Percentiles rank a stretch among this genome's conserved stretches.
These are phyloP conservation scores for Aspergillus indologenus DNA, from an alignment of 495 filamentous ascomycete genomes.

Conservation along the genomic window DNA sequence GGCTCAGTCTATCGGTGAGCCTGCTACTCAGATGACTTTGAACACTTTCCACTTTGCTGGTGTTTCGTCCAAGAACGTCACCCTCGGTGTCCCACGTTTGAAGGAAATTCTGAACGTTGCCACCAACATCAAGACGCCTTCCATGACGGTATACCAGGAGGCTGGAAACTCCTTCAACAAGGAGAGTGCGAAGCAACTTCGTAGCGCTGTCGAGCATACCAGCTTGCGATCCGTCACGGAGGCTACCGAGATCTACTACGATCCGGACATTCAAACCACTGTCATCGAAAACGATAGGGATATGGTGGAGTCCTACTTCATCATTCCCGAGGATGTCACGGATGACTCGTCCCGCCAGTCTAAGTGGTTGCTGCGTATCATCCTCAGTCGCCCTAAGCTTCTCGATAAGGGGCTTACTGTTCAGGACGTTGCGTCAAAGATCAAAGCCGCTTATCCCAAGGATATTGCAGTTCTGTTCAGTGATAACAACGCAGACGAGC, in stretches of 20 bases:
- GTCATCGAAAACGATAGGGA: constrained; percentile 84
- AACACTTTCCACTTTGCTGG: constrained; percentile 99
- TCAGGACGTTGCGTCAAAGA: constrained; percentile 83
- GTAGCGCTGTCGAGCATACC: constrained; percentile 91
- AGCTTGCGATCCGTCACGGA: constrained; percentile 87
- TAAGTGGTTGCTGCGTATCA: constrained; percentile 90
- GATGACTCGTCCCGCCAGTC: constrained; percentile 76
- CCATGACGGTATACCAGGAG: constrained; percentile 90
- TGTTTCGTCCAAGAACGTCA: constrained; percentile 99
- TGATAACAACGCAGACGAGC: constrained; percentile 95
- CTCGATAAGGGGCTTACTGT: constrained; percentile 91
- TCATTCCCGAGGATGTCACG: constrained; percentile 79
- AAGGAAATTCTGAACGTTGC: constrained; percentile 99
- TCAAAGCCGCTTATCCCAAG: constrained; percentile 82
- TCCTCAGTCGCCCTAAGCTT: constrained; percentile 88
- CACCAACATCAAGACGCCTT: constrained; percentile 96
- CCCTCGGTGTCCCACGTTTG: constrained; percentile 94
- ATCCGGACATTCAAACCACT: constrained; percentile 83
- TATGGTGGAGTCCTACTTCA: constrained; percentile 95
- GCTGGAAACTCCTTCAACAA: constrained; percentile 55
- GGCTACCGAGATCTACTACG: constrained; percentile 93
- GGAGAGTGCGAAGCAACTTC: constrained; percentile 78
- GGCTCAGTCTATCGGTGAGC: constrained; percentile 97
- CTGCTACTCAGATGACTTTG: constrained; percentile 97
- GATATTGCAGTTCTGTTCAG: constrained; percentile 94